These are phyloP conservation scores for Lepidium africanum DNA, from an alignment of 345 rosid genomes.

Conservation along the genomic window DNA sequence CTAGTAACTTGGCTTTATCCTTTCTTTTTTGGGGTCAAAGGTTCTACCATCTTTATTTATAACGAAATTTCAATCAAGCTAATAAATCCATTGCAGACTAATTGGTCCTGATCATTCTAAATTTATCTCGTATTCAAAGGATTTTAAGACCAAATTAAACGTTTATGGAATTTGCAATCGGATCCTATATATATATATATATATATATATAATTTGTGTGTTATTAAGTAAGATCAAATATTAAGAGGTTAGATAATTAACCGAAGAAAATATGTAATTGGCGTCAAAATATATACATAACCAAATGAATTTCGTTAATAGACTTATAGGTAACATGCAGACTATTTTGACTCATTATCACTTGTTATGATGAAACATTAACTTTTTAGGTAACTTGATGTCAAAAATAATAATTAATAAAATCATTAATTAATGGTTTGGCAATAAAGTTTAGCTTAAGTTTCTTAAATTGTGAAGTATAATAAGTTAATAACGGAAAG, in stretches of 20 bases:
- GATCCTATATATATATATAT: no score
- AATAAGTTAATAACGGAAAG: constrained; percentile 29
- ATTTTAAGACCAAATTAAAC: no score
- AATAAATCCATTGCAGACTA: no score
- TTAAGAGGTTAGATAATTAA: background rate
- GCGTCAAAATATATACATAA: background rate
- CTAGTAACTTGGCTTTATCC: background rate
- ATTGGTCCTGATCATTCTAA: background rate
- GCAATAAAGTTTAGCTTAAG: background rate
- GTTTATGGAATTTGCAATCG: no score
- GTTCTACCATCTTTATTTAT: background rate
- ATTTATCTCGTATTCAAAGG: no score
- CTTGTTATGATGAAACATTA: constrained; percentile 6
- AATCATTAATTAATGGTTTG: background rate
- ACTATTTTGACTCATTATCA: constrained; percentile 4
- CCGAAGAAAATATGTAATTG: background rate
- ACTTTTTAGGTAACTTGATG: background rate
- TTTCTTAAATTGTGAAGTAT: background rate
- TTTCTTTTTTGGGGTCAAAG: background rate
- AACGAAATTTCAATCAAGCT: background rate
- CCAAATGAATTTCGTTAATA: constrained; percentile 3
- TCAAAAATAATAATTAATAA: background rate
- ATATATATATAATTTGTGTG: background rate
- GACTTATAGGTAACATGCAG: background rate
- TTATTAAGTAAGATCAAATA: background rate